Base-by-base conservation (phyloP, 202 grass and related monocot genomes). In the Zizania palustris region DNA sequence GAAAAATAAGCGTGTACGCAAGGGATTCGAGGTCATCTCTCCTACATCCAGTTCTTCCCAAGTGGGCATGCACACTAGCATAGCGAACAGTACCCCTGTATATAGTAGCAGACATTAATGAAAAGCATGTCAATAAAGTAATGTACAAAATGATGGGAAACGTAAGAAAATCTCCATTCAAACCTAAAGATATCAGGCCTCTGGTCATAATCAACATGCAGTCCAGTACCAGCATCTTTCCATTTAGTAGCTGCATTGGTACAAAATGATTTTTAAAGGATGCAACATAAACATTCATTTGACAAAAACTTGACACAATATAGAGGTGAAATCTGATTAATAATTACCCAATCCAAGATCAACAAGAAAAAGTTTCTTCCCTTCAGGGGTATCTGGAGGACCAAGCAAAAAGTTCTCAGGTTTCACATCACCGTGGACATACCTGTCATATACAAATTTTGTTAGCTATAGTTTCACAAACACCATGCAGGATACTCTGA, bases 21-120 rank as follows among this genome's bases (percentile, higher is more conserved):
- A 97, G 91, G 81, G 88, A 97, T 86, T 97, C 94, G 69, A 97
- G 86, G 60, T 97, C 94, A 88, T 97, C 94, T 86, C 94, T 89
- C 85, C 94, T 91, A 50, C 91, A 93, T 74, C 86, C 94, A 84
- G 84, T 97, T 86, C 94, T 91, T 80, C 94, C 94, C 66, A 97
- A 63, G 85, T 97, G 94, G 62, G 94, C 94, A 80, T 97, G 91
- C 16, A 86, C 94, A 49, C 94, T 97, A 35, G 94, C 91, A 80
- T 97, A 97, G 14, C 89, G 91, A 63, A 97, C 91, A 72, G 94
- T 97, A 80, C 94, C 91, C 79, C 91, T 93, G 72, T 79, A 85
- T 39, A 80, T 5, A 4, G 60, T 64, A 72, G 60, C 14, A 80
- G 45, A 71, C 51, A 75, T 36, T 73, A 56, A 80, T 44, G 42